Base-by-base conservation (phyloP, 192 early-diverging fungal species). In the Backusella tarrabulga region DNA sequence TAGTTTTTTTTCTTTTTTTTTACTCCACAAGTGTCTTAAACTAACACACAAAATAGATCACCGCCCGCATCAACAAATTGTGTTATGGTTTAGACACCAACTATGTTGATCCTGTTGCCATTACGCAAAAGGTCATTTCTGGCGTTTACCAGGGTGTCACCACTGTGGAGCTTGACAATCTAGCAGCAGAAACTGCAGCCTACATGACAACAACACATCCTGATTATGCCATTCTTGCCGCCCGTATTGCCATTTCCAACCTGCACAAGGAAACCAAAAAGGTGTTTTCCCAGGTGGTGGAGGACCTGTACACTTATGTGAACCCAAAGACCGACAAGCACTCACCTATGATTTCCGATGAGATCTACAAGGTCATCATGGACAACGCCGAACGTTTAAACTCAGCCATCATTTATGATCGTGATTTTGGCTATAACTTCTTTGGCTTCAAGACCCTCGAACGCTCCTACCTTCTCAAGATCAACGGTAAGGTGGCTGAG, bases 361-460 rank as follows among this genome's bases (percentile, higher is more conserved):
- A 85, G 44, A 93, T 91, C 4, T 90, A 95, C 78, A 77, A 89
- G 15, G 71, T 85, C 71, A 87, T 98, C 54, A 83, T 88, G 80
- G 85, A 86, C 36, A 81, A 99, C 83, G 89, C 90, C 4, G 97
- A 96, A 32, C 83, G 85, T 52, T 88, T 99, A 74, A 93, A 99
- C 88, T 92, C 95, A n/a, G 95, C 97, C 54, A 92, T 99, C 72
- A 97, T 96, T 79, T 99, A 98, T 81, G 94, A 98, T 80, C 93
- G 96, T 77, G 98, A 99, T 80, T 98, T 96, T 83, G 93, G 91
- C 78, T 99, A 98, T 89, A 97, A 97, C 87, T 99, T 91, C 88
- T 99, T 99, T 92, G 98, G 98, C 9, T 98, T 98, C 93, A 99
- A 99, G 88, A 99, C 97, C 12, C 90, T 99, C 8, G 98, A 99